phyloP scores from a whole-genome alignment of 2,329 filamentous ascomycete species.

The Metarhizium brunneum region DNA sequence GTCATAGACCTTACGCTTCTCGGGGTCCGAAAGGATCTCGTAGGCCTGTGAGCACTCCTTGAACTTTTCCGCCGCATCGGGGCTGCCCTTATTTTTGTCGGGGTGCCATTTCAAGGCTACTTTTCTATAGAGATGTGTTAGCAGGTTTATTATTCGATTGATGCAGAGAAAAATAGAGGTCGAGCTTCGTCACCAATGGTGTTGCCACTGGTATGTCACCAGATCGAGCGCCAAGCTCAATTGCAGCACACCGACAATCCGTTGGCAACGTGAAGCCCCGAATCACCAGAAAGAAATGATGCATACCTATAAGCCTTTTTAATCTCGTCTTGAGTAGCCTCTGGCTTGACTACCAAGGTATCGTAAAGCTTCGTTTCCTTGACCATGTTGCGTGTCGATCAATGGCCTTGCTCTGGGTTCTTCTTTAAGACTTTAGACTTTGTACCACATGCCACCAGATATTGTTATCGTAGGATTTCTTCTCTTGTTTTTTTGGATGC shows the following conservation, averaged over 20 bases:
- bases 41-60: slow-evolving; percentile 97
- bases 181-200: neutral
- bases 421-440: neutral
- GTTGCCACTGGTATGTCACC: too few species aligned
- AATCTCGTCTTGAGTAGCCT: slow-evolving; percentile 84
- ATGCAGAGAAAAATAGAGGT: neutral
- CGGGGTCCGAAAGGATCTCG: slow-evolving; percentile 93
- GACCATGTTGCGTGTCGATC: slow-evolving; percentile 55
- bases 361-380: slow-evolving; percentile 96
- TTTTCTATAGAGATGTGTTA: slow-evolving; percentile 46
- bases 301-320: slow-evolving; percentile 88
- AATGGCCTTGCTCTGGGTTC: neutral
- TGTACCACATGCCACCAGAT: neutral
- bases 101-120: slow-evolving; percentile 86
- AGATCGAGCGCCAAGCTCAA: neutral
- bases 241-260: neutral
- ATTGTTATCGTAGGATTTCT: neutral
- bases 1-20: slow-evolving; percentile 94
- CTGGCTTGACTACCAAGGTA: slow-evolving; percentile 66
- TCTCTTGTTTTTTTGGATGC: neutral
- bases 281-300: neutral
- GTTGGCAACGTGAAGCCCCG: neutral
- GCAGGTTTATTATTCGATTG: neutral
- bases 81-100: slow-evolving; percentile 95
- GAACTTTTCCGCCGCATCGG: slow-evolving; percentile 82